Conservation (phyloP, 805 yeast species). For the Lipomyces spencermartinsiae region DNA sequence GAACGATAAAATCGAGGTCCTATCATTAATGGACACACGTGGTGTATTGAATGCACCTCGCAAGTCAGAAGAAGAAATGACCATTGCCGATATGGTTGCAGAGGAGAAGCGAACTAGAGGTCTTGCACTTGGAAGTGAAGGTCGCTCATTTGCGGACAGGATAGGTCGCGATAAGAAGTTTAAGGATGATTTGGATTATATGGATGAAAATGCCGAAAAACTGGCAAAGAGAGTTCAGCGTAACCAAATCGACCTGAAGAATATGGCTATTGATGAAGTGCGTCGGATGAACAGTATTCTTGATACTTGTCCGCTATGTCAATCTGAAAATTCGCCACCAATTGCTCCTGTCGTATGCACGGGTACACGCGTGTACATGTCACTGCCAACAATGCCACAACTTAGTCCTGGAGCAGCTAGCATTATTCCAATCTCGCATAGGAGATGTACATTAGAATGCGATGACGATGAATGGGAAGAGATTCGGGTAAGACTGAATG, state of each 20-base stretch:
- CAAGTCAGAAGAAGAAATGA: constrained; percentile 46
- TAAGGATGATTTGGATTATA: constrained; percentile 52
- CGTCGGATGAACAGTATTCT: constrained; percentile 45
- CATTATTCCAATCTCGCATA: constrained; percentile 54
- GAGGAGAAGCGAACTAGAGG: constrained; percentile 45
- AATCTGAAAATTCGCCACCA: constrained; percentile 40
- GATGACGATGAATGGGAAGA: constrained; percentile 55
- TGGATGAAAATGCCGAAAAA: constrained; percentile 51
- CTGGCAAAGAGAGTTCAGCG: constrained; percentile 47
- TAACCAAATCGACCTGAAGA: constrained; percentile 45
- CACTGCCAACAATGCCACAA: constrained; percentile 53
- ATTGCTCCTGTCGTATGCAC: constrained; percentile 48
- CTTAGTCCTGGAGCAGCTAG: constrained; percentile 47
- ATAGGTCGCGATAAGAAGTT: constrained; percentile 51
- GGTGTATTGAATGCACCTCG: constrained; percentile 25
- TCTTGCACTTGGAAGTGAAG: constrained; percentile 36
- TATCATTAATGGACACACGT: constrained; percentile 32
- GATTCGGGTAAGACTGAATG: constrained; percentile 40
- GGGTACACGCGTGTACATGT: constrained; percentile 50
- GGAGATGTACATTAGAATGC: constrained; percentile 50
- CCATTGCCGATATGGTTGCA: constrained; percentile 48
- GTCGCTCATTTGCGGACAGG: constrained; percentile 45
- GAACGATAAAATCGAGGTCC: constrained; percentile 26
- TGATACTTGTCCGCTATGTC: constrained; percentile 51
- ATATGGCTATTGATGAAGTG: constrained; percentile 43